Conservation (phyloP, 352 stramenopile genomes). For the Aphanomyces stellatus region DNA sequence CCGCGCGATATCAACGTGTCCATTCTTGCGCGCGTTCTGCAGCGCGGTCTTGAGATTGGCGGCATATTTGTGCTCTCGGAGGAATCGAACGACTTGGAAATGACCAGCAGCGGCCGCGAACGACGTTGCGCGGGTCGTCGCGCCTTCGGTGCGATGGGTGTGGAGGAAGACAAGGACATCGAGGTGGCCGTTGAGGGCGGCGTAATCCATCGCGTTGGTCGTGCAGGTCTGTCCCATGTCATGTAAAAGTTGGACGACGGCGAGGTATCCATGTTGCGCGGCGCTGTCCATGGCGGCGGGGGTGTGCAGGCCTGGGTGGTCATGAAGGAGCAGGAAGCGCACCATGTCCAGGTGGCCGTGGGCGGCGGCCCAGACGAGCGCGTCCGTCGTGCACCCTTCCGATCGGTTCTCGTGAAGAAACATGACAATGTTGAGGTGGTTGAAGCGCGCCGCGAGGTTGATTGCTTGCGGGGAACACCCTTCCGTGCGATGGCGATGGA, state of each 20-base stretch:
- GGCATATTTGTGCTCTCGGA: not conserved
- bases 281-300: not conserved
- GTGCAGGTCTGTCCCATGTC: not conserved
- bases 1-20: not conserved
- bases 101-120: not conserved
- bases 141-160: constrained; percentile 2
- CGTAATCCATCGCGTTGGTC: constrained; percentile 6
- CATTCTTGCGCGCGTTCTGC: not conserved
- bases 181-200: not conserved
- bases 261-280: not conserved
- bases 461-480: not conserved
- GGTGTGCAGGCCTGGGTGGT: not conserved
- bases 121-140: constrained; percentile 4
- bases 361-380: not conserved
- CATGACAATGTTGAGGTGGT: constrained; percentile 3
- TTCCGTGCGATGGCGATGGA: not conserved
- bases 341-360: constrained; percentile 8
- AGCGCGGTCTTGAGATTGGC: not conserved
- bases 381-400: not conserved
- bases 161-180: constrained; percentile 7
- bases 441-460: not conserved
- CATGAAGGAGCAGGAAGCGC: not conserved
- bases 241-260: constrained; percentile 1
- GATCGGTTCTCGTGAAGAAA: constrained; percentile 9
- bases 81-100: constrained; percentile 2